Base-by-base conservation (phyloP, 345 rosid genomes). In the Brassica cretica region DNA sequence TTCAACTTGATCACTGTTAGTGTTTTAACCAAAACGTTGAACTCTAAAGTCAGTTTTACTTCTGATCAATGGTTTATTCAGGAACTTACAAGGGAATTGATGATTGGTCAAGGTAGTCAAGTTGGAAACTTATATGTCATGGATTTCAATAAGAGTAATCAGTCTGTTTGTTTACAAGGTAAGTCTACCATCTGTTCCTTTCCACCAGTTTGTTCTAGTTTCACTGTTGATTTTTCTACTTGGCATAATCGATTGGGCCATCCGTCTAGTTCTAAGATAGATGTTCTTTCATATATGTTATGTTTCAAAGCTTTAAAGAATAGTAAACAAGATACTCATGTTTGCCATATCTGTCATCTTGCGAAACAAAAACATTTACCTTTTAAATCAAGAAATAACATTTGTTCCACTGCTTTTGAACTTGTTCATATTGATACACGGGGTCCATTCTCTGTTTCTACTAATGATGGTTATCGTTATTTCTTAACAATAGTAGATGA, bases 71-170 rank as follows among this genome's bases (percentile, higher is more conserved):
- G 41, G 15, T 29, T 63, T 27, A 63, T 30, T 63, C 37, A 63
- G 66, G 66, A 6, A 30, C 16, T 63, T 63, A 29, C 66, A 0
- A 39, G 5, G 11, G 66, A 30, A 6, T 63, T 63, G 66, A 63
- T 63, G 41, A 63, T 63, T 63, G 41, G 41, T 29, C 66, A 30
- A 12, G 41, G 21, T 63, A 63, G 66, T 30, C 39, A 63, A 30
- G 19, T 63, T 5, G 66, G 41, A 1, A 63, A 32, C 1, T 2
- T 63, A 2, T 63, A 63, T 30, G 41, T 29, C 1, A 3, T 63
- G 24, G 44, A 63, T n/a, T 29, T 30, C 12, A 30, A 32, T 53
- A 8, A 15, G 0, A 6, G 1, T 15, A 16, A 16, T 53, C 10
- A 6, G 2, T 16, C 59, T 53, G 4, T 53, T 15, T 16, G 9